These are phyloP conservation scores for Hirsutella rhossiliensis DNA, from an alignment of 2,329 filamentous ascomycete species.

Conservation along the genomic window DNA sequence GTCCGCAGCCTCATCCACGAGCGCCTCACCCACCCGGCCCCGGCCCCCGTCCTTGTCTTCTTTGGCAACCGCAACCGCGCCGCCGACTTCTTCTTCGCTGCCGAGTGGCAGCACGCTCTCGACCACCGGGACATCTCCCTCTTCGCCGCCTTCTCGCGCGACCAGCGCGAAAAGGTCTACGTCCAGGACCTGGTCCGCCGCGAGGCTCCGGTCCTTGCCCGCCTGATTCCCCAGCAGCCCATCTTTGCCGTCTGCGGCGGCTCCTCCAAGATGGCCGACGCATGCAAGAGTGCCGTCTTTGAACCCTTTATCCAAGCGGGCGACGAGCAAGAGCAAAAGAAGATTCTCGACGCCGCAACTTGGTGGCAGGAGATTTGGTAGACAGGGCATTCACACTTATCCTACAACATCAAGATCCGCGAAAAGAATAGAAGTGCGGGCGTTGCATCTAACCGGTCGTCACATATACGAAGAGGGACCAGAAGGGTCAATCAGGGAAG, in stretches of 20 bases:
- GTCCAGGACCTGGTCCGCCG: slow-evolving; percentile 41
- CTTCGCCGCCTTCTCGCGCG: slow-evolving; percentile 36
- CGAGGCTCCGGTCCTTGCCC: slow-evolving; percentile 21
- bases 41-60: slow-evolving; percentile 49
- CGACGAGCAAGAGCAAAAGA: slow-evolving; percentile 26
- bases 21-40: slow-evolving; percentile 28
- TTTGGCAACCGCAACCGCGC: slow-evolving; percentile 69
- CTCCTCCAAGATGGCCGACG: slow-evolving; percentile 44
- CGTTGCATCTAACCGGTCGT: no score
- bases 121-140: slow-evolving; percentile 14
- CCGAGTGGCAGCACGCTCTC: slow-evolving; percentile 51
- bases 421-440: no score
- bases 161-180: slow-evolving; percentile 37
- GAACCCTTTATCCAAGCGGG: slow-evolving; percentile 31
- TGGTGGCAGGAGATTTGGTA: slow-evolving; percentile 53
- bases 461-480: no score
- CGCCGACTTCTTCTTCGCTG: slow-evolving; percentile 70
- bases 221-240: slow-evolving; percentile 24
- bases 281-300: slow-evolving; percentile 38
- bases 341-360: slow-evolving; percentile 20
- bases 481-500: no score
- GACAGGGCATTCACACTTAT: not conserved
- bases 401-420: not conserved
- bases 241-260: slow-evolving; percentile 45
- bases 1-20: slow-evolving; percentile 73